These are phyloP conservation scores for Solanum hybrid DNA, from an alignment of 305 asterid species.

Conservation along the genomic window DNA sequence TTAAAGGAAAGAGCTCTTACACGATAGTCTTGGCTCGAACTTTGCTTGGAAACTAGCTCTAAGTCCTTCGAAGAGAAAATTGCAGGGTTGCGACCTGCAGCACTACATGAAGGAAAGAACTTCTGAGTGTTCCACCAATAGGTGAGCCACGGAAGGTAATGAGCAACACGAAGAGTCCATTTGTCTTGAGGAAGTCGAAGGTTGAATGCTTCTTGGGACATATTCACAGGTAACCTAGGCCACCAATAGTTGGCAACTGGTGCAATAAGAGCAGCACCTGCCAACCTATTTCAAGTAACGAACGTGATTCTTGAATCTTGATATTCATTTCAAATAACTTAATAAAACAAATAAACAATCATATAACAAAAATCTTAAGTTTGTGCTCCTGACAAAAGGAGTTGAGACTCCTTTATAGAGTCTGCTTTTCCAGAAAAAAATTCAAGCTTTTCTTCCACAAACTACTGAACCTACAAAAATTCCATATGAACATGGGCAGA, in stretches of 20 bases:
- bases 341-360: neutral
- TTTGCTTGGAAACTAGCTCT: slow-evolving; percentile 25
- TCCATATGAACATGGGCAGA: neutral
- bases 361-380: neutral
- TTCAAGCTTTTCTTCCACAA: neutral
- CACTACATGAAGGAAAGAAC: slow-evolving; percentile 18
- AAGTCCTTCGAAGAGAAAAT: slow-evolving; percentile 42
- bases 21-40: neutral
- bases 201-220: slow-evolving; percentile 23
- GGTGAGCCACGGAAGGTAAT: slow-evolving; percentile 32
- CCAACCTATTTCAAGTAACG: slow-evolving; percentile 20
- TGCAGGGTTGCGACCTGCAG: slow-evolving; percentile 16
- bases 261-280: slow-evolving; percentile 35
- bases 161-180: slow-evolving; percentile 34
- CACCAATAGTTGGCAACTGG: slow-evolving; percentile 38
- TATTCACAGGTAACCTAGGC: slow-evolving; percentile 32
- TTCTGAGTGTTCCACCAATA: slow-evolving; percentile 42
- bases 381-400: neutral
- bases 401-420: neutral
- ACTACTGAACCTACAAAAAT: neutral
- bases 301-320: neutral
- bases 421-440: neutral
- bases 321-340: neutral
- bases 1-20: slow-evolving; percentile 2
- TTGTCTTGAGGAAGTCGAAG: slow-evolving; percentile 22